These are phyloP conservation scores for Pichia cabralensis DNA, from an alignment of 805 yeast genomes.

Conservation along the genomic window DNA sequence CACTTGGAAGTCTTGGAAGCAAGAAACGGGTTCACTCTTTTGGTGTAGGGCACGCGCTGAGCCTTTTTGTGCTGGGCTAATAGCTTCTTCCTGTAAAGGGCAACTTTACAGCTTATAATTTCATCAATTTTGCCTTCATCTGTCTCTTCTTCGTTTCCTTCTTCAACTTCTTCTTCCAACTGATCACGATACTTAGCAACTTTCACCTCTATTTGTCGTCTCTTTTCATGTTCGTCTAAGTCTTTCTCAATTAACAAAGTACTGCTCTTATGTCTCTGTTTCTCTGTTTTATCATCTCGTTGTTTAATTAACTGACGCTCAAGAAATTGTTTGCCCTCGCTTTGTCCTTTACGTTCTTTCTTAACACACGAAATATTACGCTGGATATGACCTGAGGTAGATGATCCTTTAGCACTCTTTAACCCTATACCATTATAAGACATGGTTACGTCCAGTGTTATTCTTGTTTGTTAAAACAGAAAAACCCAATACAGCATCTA, in stretches of 20 bases:
- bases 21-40: too few species aligned
- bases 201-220: constrained; percentile 33
- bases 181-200: constrained; percentile 42
- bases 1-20: too few species aligned
- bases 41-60: too few species aligned
- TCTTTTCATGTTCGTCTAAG: constrained; percentile 27
- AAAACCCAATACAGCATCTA: too few species aligned
- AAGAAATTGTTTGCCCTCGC: constrained; percentile 29
- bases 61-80: too few species aligned
- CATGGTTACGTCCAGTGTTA: too few species aligned
- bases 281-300: constrained; percentile 9
- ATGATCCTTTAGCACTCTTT: constrained; percentile 48
- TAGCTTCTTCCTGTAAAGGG: too few species aligned
- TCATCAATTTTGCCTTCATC: constrained; percentile 17
- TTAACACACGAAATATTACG: constrained; percentile 28
- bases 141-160: constrained; percentile 27
- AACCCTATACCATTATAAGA: constrained; percentile 52
- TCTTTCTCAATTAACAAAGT: constrained; percentile 17
- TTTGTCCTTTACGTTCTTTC: constrained; percentile 16
- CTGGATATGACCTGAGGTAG: constrained; percentile 55
- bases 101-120: too few species aligned
- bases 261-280: constrained; percentile 5
- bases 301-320: constrained; percentile 24
- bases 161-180: constrained; percentile 37
- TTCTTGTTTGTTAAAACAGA: too few species aligned